Percentiles rank a stretch among this genome's conserved stretches.
These are phyloP conservation scores for Selenicereus undatus DNA, from an alignment of 148 eudicot species.

Conservation along the genomic window DNA sequence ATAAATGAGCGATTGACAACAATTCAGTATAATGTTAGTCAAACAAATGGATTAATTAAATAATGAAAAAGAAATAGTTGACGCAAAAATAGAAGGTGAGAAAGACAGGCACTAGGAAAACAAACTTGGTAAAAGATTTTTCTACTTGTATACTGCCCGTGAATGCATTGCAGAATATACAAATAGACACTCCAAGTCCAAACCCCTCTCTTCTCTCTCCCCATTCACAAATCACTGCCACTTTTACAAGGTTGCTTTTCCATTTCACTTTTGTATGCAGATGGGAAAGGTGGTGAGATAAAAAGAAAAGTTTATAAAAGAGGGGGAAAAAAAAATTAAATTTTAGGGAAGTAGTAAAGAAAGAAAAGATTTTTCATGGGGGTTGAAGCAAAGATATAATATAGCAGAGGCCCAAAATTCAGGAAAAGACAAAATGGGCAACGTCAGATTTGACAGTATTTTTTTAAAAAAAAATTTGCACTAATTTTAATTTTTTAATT, in stretches of 20 bases:
- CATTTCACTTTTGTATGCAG: constrained; percentile 33
- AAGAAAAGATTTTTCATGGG: constrained; percentile 17
- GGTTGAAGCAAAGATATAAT: constrained; percentile 27
- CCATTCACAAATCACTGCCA: constrained; percentile 33
- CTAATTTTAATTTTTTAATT: not conserved
- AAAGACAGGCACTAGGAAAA: constrained; percentile 4
- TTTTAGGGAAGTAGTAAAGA: not conserved
- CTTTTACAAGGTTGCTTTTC: constrained; percentile 42
- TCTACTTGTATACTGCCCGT: constrained; percentile 14
- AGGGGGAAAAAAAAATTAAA: not conserved
- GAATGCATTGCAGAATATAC: constrained; percentile 20
- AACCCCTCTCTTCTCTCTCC: constrained; percentile 17
- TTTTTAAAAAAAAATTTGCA: not conserved
- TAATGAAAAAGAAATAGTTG: constrained; percentile 12
- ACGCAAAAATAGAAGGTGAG: not conserved
- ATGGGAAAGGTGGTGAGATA: constrained; percentile 40
- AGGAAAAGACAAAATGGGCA: constrained; percentile 39
- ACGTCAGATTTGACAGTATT: constrained; percentile 27
- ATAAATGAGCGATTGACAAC: no score
- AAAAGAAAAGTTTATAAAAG: constrained; percentile 25
- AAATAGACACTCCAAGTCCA: constrained; percentile 10
- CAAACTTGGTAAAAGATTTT: constrained; percentile 19
- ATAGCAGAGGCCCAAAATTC: constrained; percentile 22
- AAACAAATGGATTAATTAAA: not conserved
- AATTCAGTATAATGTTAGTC: no score